Percentiles rank a stretch among this genome's conserved stretches.
These are phyloP conservation scores for Amphichorda felina DNA, from an alignment of 2,329 filamentous ascomycete species.

Conservation along the genomic window DNA sequence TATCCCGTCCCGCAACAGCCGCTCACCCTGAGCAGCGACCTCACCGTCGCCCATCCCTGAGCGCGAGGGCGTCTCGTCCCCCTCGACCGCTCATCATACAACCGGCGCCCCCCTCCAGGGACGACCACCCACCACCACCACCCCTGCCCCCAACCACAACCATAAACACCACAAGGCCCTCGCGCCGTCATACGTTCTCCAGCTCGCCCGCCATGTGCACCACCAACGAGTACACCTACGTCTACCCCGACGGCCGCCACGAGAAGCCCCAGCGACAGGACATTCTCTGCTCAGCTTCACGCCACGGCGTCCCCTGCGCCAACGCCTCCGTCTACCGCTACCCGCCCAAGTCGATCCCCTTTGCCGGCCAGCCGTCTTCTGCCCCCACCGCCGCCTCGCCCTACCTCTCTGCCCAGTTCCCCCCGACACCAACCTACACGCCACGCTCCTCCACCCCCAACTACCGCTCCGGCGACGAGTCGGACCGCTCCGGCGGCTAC, in stretches of 20 bases:
- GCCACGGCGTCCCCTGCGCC: conserved; percentile 27
- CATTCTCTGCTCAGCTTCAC: conserved; percentile 25
- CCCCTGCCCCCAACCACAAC: too few species aligned
- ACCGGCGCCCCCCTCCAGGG: not conserved
- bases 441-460: conserved; percentile 14
- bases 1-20: too few species aligned
- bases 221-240: conserved; percentile 31
- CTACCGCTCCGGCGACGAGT: conserved; percentile 24
- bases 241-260: conserved; percentile 31
- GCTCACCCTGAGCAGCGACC: too few species aligned
- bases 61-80: not conserved
- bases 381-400: conserved; percentile 13
- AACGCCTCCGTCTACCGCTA: conserved; percentile 27
- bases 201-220: conserved; percentile 32
- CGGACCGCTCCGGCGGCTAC: conserved; percentile 20
- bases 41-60: not conserved
- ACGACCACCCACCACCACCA: too few species aligned
- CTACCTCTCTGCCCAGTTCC: conserved; percentile 18
- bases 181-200: conserved; percentile 3
- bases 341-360: conserved; percentile 22
- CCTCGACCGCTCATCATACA: conserved; percentile 1
- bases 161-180: not conserved
- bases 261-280: conserved; percentile 17
- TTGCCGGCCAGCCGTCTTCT: conserved; percentile 12
- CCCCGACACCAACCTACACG: conserved; percentile 26